Conservation (phyloP, 352 stramenopile genomes). For the Phytophthora pluvialis region DNA sequence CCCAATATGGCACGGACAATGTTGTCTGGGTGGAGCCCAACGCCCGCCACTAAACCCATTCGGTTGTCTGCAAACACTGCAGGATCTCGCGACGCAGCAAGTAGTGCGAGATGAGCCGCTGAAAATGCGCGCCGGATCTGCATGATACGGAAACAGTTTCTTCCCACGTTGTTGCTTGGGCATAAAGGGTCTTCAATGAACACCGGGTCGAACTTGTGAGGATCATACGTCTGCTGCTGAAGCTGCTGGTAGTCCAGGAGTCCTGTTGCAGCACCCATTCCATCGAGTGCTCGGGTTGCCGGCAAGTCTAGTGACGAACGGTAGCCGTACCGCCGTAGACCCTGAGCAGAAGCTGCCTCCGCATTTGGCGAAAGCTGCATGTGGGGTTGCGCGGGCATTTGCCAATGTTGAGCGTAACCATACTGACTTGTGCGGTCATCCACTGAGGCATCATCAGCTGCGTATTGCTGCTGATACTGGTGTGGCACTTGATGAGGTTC, state of each 20-base stretch:
- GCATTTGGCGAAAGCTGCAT: slow-evolving; percentile 54
- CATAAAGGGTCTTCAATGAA: slow-evolving; percentile 96
- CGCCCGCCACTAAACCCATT: slow-evolving; percentile 61
- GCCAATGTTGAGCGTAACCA: slow-evolving; percentile 63
- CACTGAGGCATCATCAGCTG: slow-evolving; percentile 51
- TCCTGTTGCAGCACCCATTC: slow-evolving; percentile 41
- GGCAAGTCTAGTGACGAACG: slow-evolving; percentile 72
- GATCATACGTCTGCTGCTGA: slow-evolving; percentile 70
- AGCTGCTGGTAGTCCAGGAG: slow-evolving; percentile 50
- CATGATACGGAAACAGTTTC: slow-evolving; percentile 96
- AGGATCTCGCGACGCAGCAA: slow-evolving; percentile 61
- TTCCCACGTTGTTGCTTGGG: slow-evolving; percentile 95
- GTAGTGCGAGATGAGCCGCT: slow-evolving; percentile 71
- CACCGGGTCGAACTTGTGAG: slow-evolving; percentile 93
- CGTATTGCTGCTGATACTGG: slow-evolving; percentile 55
- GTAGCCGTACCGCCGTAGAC: slow-evolving; percentile 70
- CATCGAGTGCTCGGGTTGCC: slow-evolving; percentile 37
- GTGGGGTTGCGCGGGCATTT: slow-evolving; percentile 50
- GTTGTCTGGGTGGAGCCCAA: slow-evolving; percentile 82
- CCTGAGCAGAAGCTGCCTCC: slow-evolving; percentile 64
- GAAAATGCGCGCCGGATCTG: slow-evolving; percentile 86
- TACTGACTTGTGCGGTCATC: slow-evolving; percentile 61
- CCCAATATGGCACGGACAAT: slow-evolving; percentile 78
- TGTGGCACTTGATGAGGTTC: slow-evolving; percentile 52
- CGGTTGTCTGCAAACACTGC: slow-evolving; percentile 65